phyloP scores from a whole-genome alignment of 306 rosid genomes.

The Trifolium fragiferum region DNA sequence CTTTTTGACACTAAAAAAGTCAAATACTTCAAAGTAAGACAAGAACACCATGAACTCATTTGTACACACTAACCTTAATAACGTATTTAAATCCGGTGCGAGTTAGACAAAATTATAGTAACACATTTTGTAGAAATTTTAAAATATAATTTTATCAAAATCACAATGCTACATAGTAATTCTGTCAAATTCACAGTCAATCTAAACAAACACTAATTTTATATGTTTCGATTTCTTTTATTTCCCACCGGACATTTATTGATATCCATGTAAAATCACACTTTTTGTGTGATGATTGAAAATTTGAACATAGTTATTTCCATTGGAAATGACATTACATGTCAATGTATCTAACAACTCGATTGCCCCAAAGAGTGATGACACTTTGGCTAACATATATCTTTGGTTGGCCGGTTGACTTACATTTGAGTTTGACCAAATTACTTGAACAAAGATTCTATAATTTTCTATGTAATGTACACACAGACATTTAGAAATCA shows the following conservation, averaged over 20 bases:
- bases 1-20: neutral
- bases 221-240: slow-evolving; percentile 7
- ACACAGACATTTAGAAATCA: slow-evolving; percentile 64
- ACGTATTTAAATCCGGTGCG: neutral
- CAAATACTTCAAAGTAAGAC: slow-evolving; percentile 19
- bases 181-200: neutral
- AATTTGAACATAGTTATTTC: slow-evolving; percentile 8
- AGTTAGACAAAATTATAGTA: neutral
- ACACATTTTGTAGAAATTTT: neutral
- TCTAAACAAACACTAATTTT: neutral
- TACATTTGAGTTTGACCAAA: neutral
- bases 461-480: slow-evolving; percentile 1
- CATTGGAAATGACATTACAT: slow-evolving; percentile 3
- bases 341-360: slow-evolving; percentile 52
- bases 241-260: slow-evolving; percentile 36
- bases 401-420: slow-evolving; percentile 49
- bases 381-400: neutral
- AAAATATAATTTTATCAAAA: neutral
- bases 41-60: slow-evolving; percentile 7
- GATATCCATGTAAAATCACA: slow-evolving; percentile 10
- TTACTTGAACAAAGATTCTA: slow-evolving; percentile 4
- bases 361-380: slow-evolving; percentile 42
- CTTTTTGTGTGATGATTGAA: slow-evolving; percentile 36
- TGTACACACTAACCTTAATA: neutral
- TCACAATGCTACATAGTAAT: neutral